phyloP scores from a whole-genome alignment of 768 basidiomycete species.

The Galerina sulciceps region DNA sequence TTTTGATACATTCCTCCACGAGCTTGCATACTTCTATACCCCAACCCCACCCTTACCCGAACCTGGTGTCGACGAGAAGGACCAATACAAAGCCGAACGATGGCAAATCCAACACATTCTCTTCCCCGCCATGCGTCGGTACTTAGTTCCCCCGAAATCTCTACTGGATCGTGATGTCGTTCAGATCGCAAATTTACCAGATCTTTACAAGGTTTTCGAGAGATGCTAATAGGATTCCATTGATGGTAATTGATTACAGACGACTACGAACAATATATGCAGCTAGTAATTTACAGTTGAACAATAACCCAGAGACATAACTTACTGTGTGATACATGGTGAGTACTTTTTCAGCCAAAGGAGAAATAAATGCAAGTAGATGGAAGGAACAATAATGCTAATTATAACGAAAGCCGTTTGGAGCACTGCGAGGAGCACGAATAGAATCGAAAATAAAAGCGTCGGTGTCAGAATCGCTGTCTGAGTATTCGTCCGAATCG shows the following conservation, averaged over 20 bases:
- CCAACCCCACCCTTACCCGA: conserved; percentile 53
- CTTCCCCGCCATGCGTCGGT: conserved; percentile 84
- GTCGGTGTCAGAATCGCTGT: conserved; percentile 55
- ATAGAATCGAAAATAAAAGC: conserved; percentile 69
- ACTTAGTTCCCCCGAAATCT: conserved; percentile 70
- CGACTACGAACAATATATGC: conserved; percentile 17
- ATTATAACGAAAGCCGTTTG: conserved; percentile 48
- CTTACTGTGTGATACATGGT: conserved; percentile 2
- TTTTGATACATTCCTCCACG: conserved; percentile 83
- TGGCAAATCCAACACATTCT: conserved; percentile 94
- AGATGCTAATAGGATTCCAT: conserved; percentile 57
- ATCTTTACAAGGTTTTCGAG: conserved; percentile 94
- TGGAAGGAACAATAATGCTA: conserved; percentile 25
- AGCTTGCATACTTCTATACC: conserved; percentile 90
- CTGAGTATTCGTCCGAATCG: conserved; percentile 55
- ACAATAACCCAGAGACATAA: background rate
- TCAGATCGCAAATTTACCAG: conserved; percentile 88
- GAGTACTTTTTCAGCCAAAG: background rate
- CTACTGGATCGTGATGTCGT: conserved; percentile 77
- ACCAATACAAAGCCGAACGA: conserved; percentile 59
- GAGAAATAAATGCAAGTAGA: conserved; percentile 6
- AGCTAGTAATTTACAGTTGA: conserved; percentile 20
- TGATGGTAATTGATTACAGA: conserved; percentile 12
- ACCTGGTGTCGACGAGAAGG: conserved; percentile 29
- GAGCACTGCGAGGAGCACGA: conserved; percentile 44